These are phyloP conservation scores for Cyberlindnera suaveolens DNA, from an alignment of 805 yeast genomes.

Conservation along the genomic window DNA sequence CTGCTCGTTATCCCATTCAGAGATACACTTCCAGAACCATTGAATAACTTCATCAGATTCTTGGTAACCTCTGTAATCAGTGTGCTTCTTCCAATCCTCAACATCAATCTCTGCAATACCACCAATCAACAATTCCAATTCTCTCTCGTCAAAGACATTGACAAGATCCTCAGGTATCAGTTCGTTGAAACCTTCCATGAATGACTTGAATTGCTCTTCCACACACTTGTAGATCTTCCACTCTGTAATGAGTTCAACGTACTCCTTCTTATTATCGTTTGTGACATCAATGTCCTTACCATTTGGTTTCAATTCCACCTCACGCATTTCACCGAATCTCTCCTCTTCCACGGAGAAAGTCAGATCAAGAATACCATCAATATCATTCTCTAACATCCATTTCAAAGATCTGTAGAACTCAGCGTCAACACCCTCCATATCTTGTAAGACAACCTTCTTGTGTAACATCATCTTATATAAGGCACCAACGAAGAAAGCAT, in stretches of 20 bases:
- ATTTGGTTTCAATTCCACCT: slow-evolving; percentile 82
- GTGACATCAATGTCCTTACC: slow-evolving; percentile 90
- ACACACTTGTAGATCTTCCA: slow-evolving; percentile 94
- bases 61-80: slow-evolving; percentile 97
- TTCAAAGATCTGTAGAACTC: slow-evolving; percentile 91
- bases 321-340: slow-evolving; percentile 87
- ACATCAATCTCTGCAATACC: slow-evolving; percentile 97
- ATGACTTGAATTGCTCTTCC: slow-evolving; percentile 93
- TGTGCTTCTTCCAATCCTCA: slow-evolving; percentile 98
- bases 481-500: slow-evolving; percentile 98
- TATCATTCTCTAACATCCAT: slow-evolving; percentile 95
- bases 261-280: slow-evolving; percentile 91
- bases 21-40: slow-evolving; percentile 97
- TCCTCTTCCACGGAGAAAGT: slow-evolving; percentile 90
- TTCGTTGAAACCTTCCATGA: slow-evolving; percentile 95
- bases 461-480: slow-evolving; percentile 95
- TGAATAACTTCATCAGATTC: slow-evolving; percentile 94
- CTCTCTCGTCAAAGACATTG: slow-evolving; percentile 96
- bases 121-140: slow-evolving; percentile 91
- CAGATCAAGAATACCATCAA: slow-evolving; percentile 78
- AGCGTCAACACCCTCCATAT: slow-evolving; percentile 98
- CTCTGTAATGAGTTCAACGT: slow-evolving; percentile 89
- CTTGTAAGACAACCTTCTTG: slow-evolving; percentile 91
- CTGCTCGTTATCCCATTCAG: slow-evolving; percentile 94
- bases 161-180: slow-evolving; percentile 95